Percentiles rank a stretch among this genome's conserved stretches.
phyloP scores from a whole-genome alignment of 768 basidiomycete genomes.

The Leccinum arenicola region DNA sequence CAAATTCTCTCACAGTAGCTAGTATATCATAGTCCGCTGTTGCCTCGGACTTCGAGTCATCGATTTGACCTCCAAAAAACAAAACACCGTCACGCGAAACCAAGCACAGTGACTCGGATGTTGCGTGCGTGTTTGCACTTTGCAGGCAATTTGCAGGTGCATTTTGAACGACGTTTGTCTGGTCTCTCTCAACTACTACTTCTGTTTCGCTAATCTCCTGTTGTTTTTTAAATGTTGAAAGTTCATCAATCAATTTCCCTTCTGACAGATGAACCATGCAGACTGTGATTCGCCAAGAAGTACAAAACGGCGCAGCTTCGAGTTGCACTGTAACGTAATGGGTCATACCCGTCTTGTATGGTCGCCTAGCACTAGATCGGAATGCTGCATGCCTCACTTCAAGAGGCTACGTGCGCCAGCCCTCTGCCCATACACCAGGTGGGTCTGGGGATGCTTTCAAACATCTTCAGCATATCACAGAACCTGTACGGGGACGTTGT shows the following conservation, averaged over 20 bases:
- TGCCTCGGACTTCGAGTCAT: no score
- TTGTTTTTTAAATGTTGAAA: background rate
- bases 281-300: no score
- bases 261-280: background rate
- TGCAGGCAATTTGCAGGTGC: background rate
- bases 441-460: background rate
- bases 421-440: background rate
- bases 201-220: background rate
- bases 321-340: constrained; percentile 6
- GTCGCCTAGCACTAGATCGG: background rate
- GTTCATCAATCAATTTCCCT: background rate
- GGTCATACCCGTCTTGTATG: background rate
- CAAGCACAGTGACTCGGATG: background rate
- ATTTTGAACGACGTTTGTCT: background rate
- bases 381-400: constrained; percentile 4
- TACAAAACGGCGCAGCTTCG: no score
- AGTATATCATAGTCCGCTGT: no score
- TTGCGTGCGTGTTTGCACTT: background rate
- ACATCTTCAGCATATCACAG: background rate
- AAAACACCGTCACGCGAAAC: background rate
- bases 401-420: background rate
- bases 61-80: background rate
- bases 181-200: background rate
- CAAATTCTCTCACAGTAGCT: background rate
- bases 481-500: background rate